These are phyloP conservation scores for Ophiostoma ulmi DNA, from an alignment of 2,329 filamentous ascomycete species.

Conservation along the genomic window DNA sequence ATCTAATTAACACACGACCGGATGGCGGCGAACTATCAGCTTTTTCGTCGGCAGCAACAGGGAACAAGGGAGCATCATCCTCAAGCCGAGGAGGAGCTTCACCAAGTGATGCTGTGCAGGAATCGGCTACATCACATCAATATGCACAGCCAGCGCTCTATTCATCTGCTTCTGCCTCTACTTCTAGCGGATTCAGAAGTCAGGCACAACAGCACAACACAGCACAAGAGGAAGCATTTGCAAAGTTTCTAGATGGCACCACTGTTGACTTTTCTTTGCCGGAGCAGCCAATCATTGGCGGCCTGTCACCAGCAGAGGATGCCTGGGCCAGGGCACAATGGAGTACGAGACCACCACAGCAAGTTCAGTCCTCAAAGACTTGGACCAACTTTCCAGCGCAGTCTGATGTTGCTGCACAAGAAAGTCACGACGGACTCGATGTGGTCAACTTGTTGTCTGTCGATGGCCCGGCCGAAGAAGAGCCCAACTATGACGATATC, in stretches of 20 bases:
- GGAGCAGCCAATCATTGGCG: slow-evolving; percentile 16
- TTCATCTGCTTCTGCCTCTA: not conserved
- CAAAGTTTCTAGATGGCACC: slow-evolving; percentile 35
- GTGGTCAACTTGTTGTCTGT: slow-evolving; percentile 37
- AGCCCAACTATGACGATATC: slow-evolving; percentile 27
- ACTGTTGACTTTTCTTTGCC: slow-evolving; percentile 21
- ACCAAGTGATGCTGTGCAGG: not conserved
- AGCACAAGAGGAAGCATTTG: slow-evolving; percentile 36
- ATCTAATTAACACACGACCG: slow-evolving; percentile 28
- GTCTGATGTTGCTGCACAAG: slow-evolving; percentile 34
- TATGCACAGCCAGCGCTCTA: not conserved
- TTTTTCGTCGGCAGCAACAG: slow-evolving; percentile 19
- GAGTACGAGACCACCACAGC: not conserved
- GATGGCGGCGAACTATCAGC: slow-evolving; percentile 25
- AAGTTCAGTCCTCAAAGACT: not conserved
- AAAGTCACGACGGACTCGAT: slow-evolving; percentile 37
- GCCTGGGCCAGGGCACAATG: not conserved
- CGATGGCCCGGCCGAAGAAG: slow-evolving; percentile 26
- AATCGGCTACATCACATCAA: not conserved
- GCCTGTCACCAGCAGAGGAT: slow-evolving; percentile 13
- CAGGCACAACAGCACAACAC: slow-evolving; percentile 32
- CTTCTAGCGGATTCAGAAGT: slow-evolving; percentile 14
- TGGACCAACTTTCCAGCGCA: slow-evolving; percentile 8
- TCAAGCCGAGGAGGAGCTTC: not conserved
- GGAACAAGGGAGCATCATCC: not conserved